These are phyloP conservation scores for Carpinus viminea DNA, from an alignment of 306 rosid genomes.

Conservation along the genomic window DNA sequence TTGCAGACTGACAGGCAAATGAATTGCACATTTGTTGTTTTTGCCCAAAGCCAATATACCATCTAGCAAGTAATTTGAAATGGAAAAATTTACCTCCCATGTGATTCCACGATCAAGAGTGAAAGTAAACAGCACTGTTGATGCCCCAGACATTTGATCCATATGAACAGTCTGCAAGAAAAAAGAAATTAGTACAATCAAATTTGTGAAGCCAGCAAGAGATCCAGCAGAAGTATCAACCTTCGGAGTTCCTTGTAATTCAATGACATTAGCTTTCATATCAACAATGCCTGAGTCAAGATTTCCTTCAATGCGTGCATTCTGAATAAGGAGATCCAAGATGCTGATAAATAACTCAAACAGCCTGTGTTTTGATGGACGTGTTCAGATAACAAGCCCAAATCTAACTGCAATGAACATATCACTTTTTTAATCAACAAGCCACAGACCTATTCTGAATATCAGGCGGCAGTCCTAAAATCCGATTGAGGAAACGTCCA, in stretches of 20 bases:
- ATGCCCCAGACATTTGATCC: constrained; percentile 88
- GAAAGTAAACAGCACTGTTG: constrained; percentile 86
- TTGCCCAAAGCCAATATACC: constrained; percentile 11
- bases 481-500: constrained; percentile 94
- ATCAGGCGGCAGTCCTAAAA: constrained; percentile 90
- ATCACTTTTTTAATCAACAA: constrained; percentile 20
- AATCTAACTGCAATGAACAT: constrained; percentile 29
- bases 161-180: constrained; percentile 77
- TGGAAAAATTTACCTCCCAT: constrained; percentile 72
- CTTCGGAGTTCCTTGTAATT: constrained; percentile 91
- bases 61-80: constrained; percentile 22
- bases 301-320: constrained; percentile 95
- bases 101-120: constrained; percentile 93
- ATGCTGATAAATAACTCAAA: constrained; percentile 88
- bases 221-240: constrained; percentile 43
- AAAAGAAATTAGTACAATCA: constrained; percentile 32
- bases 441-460: constrained; percentile 81
- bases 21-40: constrained; percentile 18
- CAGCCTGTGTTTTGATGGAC: constrained; percentile 50
- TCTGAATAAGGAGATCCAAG: constrained; percentile 90
- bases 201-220: constrained; percentile 13
- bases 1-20: constrained; percentile 59
- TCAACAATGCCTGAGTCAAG: constrained; percentile 97
- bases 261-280: constrained; percentile 85
- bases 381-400: constrained; percentile 35